Conservation (phyloP, 2,329 filamentous ascomycete species). For the Fusarium sp. region DNA sequence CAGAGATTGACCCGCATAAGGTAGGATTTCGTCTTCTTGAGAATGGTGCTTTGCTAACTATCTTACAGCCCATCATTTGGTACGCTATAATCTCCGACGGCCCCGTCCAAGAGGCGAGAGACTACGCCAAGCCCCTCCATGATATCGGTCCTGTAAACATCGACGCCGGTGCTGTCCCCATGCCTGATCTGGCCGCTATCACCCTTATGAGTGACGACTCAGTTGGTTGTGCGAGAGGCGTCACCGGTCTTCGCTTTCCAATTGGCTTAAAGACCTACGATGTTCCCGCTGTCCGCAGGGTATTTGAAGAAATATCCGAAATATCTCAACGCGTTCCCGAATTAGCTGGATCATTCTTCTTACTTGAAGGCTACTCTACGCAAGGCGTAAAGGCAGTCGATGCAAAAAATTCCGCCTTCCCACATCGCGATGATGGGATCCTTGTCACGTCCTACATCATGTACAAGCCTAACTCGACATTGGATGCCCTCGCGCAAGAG, state of each 20-base stretch:
- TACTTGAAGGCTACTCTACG: constrained; percentile 67
- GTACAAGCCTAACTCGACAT: constrained; percentile 32
- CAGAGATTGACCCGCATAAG: constrained; percentile 31
- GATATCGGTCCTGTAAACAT: constrained; percentile 56
- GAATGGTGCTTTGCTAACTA: too few species aligned
- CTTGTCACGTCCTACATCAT: constrained; percentile 22
- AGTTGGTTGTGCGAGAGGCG: constrained; percentile 59
- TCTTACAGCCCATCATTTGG: constrained; percentile 55
- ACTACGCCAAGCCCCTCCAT: constrained; percentile 59
- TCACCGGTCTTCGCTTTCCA: constrained; percentile 59
- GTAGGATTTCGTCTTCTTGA: too few species aligned
- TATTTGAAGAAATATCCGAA: constrained; percentile 53
- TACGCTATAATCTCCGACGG: constrained; percentile 60
- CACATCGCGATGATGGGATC: constrained; percentile 34
- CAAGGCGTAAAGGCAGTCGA: constrained; percentile 26
- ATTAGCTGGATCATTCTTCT: constrained; percentile 58
- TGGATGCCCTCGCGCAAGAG: constrained; percentile 21
- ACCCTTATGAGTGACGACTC: constrained; percentile 57
- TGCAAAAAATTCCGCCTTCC: constrained; percentile 23
- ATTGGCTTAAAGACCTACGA: constrained; percentile 60
- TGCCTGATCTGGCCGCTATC: constrained; percentile 60
- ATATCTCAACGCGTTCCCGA: constrained; percentile 31
- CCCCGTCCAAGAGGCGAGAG: constrained; percentile 53
- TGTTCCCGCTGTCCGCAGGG: constrained; percentile 41
- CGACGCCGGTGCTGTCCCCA: constrained; percentile 53